Evolutionary conservation across 306 rosid genomes (phyloP).

Genomic region (Senna siamea): DNA sequence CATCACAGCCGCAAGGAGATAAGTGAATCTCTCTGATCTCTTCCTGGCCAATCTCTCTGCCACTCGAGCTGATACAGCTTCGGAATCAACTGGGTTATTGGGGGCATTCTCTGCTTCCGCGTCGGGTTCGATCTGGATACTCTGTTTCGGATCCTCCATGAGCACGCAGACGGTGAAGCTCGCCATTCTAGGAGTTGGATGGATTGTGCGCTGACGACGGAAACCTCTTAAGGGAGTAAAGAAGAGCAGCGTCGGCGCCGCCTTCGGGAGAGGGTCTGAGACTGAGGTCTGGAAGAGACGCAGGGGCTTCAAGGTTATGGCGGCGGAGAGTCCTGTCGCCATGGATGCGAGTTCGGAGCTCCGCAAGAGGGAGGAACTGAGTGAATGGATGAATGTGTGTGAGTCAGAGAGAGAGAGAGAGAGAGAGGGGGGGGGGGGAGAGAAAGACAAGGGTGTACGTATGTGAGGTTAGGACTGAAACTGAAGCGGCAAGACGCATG

Average conservation of each 20-base stretch:
- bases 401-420: not conserved
- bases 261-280: constrained; percentile 38
- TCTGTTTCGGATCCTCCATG: constrained; percentile 61
- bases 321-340: constrained; percentile 78
- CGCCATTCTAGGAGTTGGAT: constrained; percentile 39
- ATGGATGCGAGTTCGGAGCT: constrained; percentile 42
- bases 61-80: constrained; percentile 45
- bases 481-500: not conserved
- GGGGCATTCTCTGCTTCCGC: constrained; percentile 25
- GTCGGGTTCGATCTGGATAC: constrained; percentile 37
- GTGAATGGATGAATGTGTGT: not conserved
- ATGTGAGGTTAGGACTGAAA: not conserved
- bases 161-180: constrained; percentile 62
- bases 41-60: constrained; percentile 68
- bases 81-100: constrained; percentile 16
- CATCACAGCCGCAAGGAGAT: constrained; percentile 81
- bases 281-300: constrained; percentile 46
- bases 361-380: not conserved
- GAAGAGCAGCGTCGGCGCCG: constrained; percentile 33
- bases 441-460: not conserved
- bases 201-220: constrained; percentile 31
- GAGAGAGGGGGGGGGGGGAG: constrained; percentile 14
- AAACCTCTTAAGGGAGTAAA: constrained; percentile 42
- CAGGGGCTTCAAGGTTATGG: constrained; percentile 56
- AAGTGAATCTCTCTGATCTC: constrained; percentile 72